phyloP scores from a whole-genome alignment of 352 stramenopile genomes.

The Globisporangium apiculatum region DNA sequence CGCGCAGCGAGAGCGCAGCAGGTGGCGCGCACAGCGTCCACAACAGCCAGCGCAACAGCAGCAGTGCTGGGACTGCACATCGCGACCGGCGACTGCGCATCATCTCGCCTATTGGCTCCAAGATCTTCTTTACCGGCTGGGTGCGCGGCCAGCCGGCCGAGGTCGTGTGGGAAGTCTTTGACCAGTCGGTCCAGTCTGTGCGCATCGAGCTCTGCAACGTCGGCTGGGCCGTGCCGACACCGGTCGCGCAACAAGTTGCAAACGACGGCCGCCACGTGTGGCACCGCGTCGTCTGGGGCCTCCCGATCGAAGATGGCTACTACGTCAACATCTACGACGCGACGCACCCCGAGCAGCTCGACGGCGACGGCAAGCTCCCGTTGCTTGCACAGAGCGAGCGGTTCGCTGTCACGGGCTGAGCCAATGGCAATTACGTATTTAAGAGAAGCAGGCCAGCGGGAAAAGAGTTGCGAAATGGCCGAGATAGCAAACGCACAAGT shows the following conservation, averaged over 20 bases:
- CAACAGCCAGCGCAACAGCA: constrained; percentile 22
- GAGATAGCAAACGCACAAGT: too few species aligned
- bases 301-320: constrained; percentile 81
- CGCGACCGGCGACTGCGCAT: constrained; percentile 45
- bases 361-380: constrained; percentile 24
- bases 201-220: constrained; percentile 86
- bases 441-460: too few species aligned
- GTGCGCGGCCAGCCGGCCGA: constrained; percentile 70
- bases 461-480: too few species aligned
- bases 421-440: neutral
- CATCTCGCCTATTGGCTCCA: constrained; percentile 34
- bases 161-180: constrained; percentile 71
- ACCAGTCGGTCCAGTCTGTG: constrained; percentile 60
- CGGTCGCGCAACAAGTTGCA: constrained; percentile 53
- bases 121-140: constrained; percentile 53
- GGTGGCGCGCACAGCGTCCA: constrained; percentile 17
- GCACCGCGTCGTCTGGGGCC: constrained; percentile 78
- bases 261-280: constrained; percentile 72
- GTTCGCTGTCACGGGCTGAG: constrained; percentile 52
- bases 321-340: constrained; percentile 87
- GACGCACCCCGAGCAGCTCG: constrained; percentile 30
- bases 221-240: constrained; percentile 71
- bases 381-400: constrained; percentile 63
- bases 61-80: constrained; percentile 7
- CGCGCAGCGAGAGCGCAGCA: constrained; percentile 29